phyloP scores from a whole-genome alignment of 2,329 filamentous ascomycete genomes.

The Ascochyta lentis region DNA sequence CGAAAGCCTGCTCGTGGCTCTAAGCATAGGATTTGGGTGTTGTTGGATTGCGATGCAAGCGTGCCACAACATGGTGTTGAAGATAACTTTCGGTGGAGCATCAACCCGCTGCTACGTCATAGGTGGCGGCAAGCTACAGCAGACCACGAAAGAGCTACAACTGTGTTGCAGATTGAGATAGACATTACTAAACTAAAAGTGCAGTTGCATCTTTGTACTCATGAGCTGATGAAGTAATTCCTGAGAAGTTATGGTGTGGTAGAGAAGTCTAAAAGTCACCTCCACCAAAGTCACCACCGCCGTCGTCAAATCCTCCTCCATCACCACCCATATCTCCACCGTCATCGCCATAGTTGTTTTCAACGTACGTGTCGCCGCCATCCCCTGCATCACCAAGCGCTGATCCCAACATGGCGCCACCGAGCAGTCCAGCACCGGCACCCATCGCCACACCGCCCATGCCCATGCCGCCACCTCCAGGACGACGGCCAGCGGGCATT shows the following conservation, averaged over 20 bases:
- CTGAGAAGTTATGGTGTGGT: background rate
- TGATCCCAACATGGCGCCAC: conserved; percentile 74
- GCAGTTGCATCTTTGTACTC: too few relatives aligned
- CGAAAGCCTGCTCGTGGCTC: conserved; percentile 19
- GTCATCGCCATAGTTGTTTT: conserved; percentile 40
- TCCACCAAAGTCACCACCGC: background rate
- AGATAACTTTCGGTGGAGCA: conserved; percentile 20
- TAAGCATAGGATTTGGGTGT: conserved; percentile 29
- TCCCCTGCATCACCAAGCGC: conserved; percentile 60
- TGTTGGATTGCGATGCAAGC: conserved; percentile 3
- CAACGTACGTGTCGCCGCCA: conserved; percentile 33
- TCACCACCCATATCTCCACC: conserved; percentile 9
- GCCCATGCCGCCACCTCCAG: conserved; percentile 63
- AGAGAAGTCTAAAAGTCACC: conserved; percentile 1
- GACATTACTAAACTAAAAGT: background rate
- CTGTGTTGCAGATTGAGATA: background rate
- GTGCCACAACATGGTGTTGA: conserved; percentile 27
- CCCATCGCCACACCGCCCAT: conserved; percentile 76
- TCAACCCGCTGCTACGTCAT: conserved; percentile 24
- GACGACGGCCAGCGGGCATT: conserved; percentile 17
- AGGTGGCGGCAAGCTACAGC: conserved; percentile 8
- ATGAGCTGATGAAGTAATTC: too few relatives aligned
- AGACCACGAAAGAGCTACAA: too few relatives aligned
- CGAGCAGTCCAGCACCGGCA: conserved; percentile 80
- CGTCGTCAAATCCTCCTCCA: conserved; percentile 6